Conservation (phyloP, 2,329 filamentous ascomycete genomes). For the Nemania sp. region DNA sequence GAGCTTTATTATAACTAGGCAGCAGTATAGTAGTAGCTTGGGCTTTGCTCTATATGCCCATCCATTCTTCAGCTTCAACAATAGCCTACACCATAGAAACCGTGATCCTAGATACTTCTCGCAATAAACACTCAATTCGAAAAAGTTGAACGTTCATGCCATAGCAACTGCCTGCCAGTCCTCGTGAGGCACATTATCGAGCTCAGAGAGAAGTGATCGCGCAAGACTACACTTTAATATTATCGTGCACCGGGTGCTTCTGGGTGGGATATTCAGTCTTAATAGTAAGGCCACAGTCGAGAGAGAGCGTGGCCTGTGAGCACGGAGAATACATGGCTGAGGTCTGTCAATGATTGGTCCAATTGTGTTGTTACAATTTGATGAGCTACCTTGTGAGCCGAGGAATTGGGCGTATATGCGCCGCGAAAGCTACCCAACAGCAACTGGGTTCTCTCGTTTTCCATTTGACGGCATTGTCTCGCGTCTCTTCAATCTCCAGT, state of each 20-base stretch:
- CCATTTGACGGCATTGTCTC: neutral
- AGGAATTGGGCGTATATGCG: neutral
- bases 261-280: neutral
- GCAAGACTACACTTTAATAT: neutral
- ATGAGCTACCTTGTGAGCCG: conserved; percentile 20
- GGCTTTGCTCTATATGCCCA: no score
- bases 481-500: conserved; percentile 56
- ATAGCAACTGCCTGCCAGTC: no score
- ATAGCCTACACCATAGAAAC: no score
- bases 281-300: neutral
- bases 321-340: conserved; percentile 4
- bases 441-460: neutral
- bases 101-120: no score
- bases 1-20: no score
- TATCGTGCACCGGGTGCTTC: neutral
- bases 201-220: no score
- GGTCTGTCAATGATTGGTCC: conserved; percentile 14
- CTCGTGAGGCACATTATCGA: no score
- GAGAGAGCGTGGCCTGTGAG: neutral
- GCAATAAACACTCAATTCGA: no score
- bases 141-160: no score
- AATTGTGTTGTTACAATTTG: conserved; percentile 5
- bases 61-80: no score
- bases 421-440: neutral
- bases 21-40: no score